Evolutionary conservation across 2,329 filamentous ascomycete genomes (phyloP), one percentile per base, ranked within the genome.

Genomic region (Fusarium nisikadoi): DNA sequence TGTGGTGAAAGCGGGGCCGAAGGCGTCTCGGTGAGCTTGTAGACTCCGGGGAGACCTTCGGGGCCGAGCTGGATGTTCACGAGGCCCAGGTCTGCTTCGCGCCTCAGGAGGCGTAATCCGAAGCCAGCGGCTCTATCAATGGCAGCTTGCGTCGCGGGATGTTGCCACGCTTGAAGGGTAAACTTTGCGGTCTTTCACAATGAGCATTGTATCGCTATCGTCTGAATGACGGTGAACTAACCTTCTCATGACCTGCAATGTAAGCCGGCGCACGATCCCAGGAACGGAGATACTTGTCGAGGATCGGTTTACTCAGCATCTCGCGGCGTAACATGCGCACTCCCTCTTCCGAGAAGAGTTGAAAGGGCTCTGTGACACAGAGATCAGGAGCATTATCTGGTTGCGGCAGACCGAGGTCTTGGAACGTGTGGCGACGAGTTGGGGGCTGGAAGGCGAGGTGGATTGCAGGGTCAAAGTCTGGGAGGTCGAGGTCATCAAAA

Each of bases 31-130:
- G 46, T 53, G 8, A 59, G 56, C 2, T 53, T 59, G n/a, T 59
- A 59, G 17, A 59, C 56, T 20, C 56, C 56, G 14, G 46, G 12
- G 14, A 59, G 17, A 14, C 56, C 56, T 4, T 59, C 56, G 4
- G 56, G 46, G 17, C 56, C 56, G 20, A 59, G 56, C 5, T 59
- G 56, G 20, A 59, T 59, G n/a, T 59, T 59, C 4, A 59, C 56
- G 9, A 59, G 23, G 2, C 56, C 46, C 3, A 59, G 56, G 12
- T 59, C 56, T 8, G 56, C 56, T 14, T 59, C 56, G 2, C 56
- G 36, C 4, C 46, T 33, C 6, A 59, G 1, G 10, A 53, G 45
- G 8, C 45, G 29, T n/a, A 59, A 20, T 0, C 36, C 35, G 2
- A 59, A 59, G 2, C 56, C 56, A 33, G 56, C 46, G 5, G 46